Conservation (phyloP, 2,329 filamentous ascomycete genomes). For the Sarocladium oryzae region DNA sequence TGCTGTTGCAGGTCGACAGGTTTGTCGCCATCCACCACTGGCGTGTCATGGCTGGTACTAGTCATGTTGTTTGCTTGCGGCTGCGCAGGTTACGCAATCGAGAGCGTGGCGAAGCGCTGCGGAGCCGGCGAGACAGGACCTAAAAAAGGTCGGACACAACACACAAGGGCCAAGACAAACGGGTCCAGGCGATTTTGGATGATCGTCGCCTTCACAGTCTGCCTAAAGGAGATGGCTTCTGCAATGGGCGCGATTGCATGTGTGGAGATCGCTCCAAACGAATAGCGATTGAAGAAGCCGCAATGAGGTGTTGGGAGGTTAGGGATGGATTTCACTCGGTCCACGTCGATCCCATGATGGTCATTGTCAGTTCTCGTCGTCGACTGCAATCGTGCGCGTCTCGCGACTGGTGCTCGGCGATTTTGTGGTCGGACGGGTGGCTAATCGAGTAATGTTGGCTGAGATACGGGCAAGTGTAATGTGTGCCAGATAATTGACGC, state of each 20-base stretch:
- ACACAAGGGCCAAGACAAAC: neutral
- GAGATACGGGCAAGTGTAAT: too few species aligned
- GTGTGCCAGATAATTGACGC: too few species aligned
- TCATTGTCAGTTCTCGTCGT: neutral
- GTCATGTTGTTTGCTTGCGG: too few species aligned
- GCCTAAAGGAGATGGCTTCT: neutral
- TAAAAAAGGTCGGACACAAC: neutral
- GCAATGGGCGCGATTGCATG: neutral
- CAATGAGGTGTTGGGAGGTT: neutral
- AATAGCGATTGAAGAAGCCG: neutral
- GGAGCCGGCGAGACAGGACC: neutral
- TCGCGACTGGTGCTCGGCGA: neutral
- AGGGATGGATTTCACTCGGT: slow-evolving; percentile 1
- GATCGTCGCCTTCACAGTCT: neutral
- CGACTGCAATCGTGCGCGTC: neutral
- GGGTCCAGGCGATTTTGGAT: neutral
- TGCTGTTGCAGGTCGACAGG: neutral
- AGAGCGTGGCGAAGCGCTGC: slow-evolving; percentile 7
- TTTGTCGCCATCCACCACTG: neutral
- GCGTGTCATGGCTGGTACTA: neutral
- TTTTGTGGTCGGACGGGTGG: neutral
- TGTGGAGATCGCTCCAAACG: neutral
- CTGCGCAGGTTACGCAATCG: neutral
- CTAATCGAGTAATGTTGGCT: too few species aligned
- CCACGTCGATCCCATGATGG: neutral